These are phyloP conservation scores for Wallacemonas sp. DNA, from an alignment of 208 protist genomes.

Conservation along the genomic window DNA sequence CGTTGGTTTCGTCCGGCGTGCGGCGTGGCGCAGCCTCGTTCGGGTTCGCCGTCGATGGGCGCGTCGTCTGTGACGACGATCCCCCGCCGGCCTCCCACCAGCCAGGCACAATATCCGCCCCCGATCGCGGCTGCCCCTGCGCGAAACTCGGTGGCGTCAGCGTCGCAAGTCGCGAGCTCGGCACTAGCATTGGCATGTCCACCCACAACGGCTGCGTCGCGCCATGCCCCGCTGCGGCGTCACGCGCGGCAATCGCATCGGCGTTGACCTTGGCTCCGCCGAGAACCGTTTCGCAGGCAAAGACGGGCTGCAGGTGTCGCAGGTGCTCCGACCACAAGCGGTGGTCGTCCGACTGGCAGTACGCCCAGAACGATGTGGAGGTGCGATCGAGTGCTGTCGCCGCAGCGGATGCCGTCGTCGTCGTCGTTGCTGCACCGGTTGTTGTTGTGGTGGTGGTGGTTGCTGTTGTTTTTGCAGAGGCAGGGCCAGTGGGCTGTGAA, in stretches of 20 bases:
- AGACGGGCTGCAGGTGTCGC: slow-evolving; percentile 72
- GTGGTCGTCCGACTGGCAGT: slow-evolving; percentile 79
- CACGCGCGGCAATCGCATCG: neutral
- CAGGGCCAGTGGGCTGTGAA: slow-evolving; percentile 8
- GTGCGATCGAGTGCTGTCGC: neutral
- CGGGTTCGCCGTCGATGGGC: slow-evolving; percentile 2
- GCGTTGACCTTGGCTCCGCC: slow-evolving; percentile 38
- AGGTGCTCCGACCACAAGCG: slow-evolving; percentile 88
- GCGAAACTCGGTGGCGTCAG: slow-evolving; percentile 61
- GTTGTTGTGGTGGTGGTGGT: slow-evolving; percentile 8
- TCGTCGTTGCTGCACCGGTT: slow-evolving; percentile 2
- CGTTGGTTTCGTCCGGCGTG: slow-evolving; percentile 17
- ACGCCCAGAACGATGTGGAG: slow-evolving; percentile 52
- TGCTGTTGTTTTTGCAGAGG: too few relatives aligned
- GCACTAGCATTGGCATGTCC: slow-evolving; percentile 53
- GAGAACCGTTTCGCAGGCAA: slow-evolving; percentile 67
- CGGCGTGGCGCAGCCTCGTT: neutral
- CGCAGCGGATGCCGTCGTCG: neutral
- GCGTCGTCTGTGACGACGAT: neutral
- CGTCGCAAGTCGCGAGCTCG: slow-evolving; percentile 46
- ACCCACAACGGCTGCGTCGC: slow-evolving; percentile 29
- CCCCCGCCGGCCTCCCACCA: slow-evolving; percentile 20
- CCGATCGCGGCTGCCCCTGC: slow-evolving; percentile 47
- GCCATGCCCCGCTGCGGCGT: neutral
- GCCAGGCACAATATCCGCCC: slow-evolving; percentile 21